phyloP scores from a whole-genome alignment of 768 basidiomycete species.

The Wakefieldia striispora region DNA sequence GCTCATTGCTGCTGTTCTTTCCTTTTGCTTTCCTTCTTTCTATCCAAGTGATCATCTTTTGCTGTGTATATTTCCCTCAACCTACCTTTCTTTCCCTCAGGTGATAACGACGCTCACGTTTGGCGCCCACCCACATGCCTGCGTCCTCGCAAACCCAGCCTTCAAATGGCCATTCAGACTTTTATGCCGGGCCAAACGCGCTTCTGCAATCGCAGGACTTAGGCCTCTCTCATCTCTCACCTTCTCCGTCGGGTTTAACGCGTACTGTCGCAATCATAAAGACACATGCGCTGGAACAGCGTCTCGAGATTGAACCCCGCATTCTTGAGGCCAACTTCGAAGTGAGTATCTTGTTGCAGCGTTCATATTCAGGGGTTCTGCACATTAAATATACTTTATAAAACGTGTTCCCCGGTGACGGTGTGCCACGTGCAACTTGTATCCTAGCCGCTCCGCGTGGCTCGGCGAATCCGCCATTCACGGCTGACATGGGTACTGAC shows the following conservation, averaged over 20 bases:
- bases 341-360: slow-evolving; percentile 39
- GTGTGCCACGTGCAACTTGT: slow-evolving; percentile 14
- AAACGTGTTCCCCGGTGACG: slow-evolving; percentile 1
- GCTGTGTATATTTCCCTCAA: slow-evolving; percentile 19
- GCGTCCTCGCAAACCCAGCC: slow-evolving; percentile 10
- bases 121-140: slow-evolving; percentile 22
- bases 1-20: slow-evolving; percentile 13
- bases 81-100: not conserved
- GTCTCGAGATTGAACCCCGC: slow-evolving; percentile 78
- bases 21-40: slow-evolving; percentile 11
- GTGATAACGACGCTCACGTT: slow-evolving; percentile 1
- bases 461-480: slow-evolving; percentile 15
- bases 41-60: slow-evolving; percentile 14
- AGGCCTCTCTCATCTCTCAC: not conserved
- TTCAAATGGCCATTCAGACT: slow-evolving; percentile 15
- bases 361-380: slow-evolving; percentile 4
- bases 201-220: slow-evolving; percentile 6
- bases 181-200: slow-evolving; percentile 12
- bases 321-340: slow-evolving; percentile 83
- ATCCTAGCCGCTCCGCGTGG: not conserved
- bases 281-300: slow-evolving; percentile 65
- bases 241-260: slow-evolving; percentile 26
- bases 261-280: slow-evolving; percentile 86
- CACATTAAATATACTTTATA: not conserved
- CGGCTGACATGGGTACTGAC: slow-evolving; percentile 15